Evolutionary conservation across 306 rosid genomes (phyloP).

Genomic region (Hippophae rhamnoides): DNA sequence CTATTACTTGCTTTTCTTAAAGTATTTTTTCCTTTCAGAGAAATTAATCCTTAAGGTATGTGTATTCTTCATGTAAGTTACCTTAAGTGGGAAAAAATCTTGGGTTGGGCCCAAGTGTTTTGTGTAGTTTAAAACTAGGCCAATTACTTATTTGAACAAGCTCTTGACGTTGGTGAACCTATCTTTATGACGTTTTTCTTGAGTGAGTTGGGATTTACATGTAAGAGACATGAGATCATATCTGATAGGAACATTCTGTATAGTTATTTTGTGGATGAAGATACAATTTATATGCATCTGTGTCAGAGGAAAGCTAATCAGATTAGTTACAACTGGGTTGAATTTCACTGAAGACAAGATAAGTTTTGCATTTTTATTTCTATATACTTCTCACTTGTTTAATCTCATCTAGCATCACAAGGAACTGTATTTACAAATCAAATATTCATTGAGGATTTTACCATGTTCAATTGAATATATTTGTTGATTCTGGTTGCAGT

Average conservation of each 20-base stretch:
- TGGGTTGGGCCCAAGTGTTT: background rate
- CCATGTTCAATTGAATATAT: background rate
- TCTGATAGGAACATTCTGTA: background rate
- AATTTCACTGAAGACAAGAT: background rate
- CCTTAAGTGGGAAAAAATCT: background rate
- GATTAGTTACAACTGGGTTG: background rate
- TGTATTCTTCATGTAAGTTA: background rate
- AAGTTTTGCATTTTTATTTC: no score
- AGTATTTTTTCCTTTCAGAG: background rate
- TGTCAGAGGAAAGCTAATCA: background rate
- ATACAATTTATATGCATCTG: background rate
- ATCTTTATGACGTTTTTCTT: background rate
- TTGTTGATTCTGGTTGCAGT: constrained; percentile 5
- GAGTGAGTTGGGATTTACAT: background rate
- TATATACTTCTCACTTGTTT: no score
- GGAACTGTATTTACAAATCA: no score
- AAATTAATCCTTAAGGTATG: background rate
- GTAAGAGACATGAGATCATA: background rate
- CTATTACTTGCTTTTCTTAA: background rate
- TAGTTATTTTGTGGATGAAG: background rate
- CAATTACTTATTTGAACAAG: background rate
- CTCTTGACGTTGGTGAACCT: background rate
- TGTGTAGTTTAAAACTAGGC: background rate
- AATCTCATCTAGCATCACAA: no score
- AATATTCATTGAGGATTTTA: background rate